Conservation (phyloP, 768 basidiomycete species). For the Lentinula aciculospora region DNA sequence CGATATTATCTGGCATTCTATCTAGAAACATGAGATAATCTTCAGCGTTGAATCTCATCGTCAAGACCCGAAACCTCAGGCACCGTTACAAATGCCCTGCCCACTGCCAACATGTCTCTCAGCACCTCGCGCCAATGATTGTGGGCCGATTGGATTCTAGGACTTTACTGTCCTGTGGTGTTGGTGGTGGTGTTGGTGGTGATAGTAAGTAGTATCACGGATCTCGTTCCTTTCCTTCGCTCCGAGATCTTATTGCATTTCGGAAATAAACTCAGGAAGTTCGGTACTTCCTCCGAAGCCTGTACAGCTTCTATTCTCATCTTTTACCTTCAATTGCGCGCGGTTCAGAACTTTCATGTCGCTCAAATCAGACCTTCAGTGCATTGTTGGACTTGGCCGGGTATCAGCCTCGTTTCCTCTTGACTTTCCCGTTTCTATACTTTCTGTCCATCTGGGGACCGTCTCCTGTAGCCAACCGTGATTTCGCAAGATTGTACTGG, state of each 20-base stretch:
- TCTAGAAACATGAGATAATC: background rate
- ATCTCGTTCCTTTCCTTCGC: background rate
- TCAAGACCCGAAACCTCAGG: background rate
- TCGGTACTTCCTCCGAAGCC: background rate
- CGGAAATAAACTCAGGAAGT: background rate
- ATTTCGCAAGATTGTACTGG: no score
- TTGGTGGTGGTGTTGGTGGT: no score
- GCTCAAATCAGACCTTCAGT: background rate
- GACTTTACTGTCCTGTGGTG: no score
- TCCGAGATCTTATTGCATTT: slow-evolving; percentile 1
- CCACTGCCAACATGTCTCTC: no score
- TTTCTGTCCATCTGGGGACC: background rate
- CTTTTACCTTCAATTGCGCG: background rate
- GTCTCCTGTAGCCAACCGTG: background rate
- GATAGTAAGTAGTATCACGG: background rate
- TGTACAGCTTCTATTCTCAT: background rate
- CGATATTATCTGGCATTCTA: background rate
- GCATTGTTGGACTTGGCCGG: background rate
- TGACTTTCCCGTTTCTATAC: background rate
- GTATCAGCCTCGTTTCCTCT: background rate
- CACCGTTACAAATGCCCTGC: background rate
- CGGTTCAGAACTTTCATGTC: background rate
- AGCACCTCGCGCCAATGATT: no score
- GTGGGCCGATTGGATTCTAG: no score
- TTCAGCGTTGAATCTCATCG: background rate